Conservation (phyloP, 2,329 filamentous ascomycete genomes). For the Colletotrichum liaoningense region DNA sequence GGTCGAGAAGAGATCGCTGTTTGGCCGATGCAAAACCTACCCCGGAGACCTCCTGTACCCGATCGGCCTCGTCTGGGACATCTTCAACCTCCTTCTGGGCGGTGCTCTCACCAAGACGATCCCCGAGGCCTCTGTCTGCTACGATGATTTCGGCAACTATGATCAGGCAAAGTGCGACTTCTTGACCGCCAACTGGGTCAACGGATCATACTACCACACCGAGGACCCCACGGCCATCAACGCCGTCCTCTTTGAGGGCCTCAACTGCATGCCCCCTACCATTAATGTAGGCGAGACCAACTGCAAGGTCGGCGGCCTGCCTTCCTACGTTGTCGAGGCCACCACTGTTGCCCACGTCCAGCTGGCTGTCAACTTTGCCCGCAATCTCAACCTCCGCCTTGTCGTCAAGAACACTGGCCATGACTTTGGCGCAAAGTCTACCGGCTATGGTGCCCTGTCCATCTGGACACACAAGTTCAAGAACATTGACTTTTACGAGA, state of each 20-base stretch:
- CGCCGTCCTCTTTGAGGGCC: constrained; percentile 42
- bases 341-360: constrained; percentile 48
- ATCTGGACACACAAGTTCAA: constrained; percentile 66
- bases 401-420: constrained; percentile 56
- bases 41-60: constrained; percentile 48
- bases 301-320: constrained; percentile 32
- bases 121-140: constrained; percentile 47
- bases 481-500: constrained; percentile 37
- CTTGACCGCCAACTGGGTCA: constrained; percentile 44
- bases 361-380: constrained; percentile 53
- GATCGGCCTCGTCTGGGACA: constrained; percentile 41
- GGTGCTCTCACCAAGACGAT: constrained; percentile 45
- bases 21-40: constrained; percentile 46
- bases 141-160: constrained; percentile 45
- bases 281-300: constrained; percentile 30
- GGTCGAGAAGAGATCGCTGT: constrained; percentile 37
- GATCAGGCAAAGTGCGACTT: constrained; percentile 45
- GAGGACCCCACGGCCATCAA: constrained; percentile 43
- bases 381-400: constrained; percentile 55
- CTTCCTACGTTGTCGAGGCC: constrained; percentile 48
- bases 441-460: constrained; percentile 61
- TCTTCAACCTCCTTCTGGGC: constrained; percentile 50
- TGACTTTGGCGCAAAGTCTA: constrained; percentile 58
- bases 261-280: constrained; percentile 41
- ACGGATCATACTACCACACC: constrained; percentile 41